Base-by-base conservation (phyloP, 2,329 filamentous ascomycete species). In the Amauroascus niger region DNA sequence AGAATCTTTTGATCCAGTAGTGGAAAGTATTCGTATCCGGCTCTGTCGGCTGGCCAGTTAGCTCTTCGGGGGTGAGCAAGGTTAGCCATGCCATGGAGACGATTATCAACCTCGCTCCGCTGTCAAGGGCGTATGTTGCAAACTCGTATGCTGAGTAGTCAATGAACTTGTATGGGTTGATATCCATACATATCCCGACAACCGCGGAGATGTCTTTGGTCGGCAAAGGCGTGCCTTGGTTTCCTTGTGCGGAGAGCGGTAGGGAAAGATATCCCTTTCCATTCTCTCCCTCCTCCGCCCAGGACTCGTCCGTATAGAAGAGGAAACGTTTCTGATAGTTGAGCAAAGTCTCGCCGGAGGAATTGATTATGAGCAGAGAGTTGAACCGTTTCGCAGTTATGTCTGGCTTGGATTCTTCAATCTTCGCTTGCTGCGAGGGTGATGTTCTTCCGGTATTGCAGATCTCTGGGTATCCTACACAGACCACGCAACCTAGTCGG, bases 221-320 rank as follows among this genome's bases (percentile, higher is more conserved):
- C 6, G 11, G 7, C 2, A 59, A 61, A 22, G 49, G 24, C 8
- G 39, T 30, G 9, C 14, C 22, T 40, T 28, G 16, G 11, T 13
- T 32, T 24, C 16, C 2, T 22, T 16, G 26, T 8, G 22, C 24
- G 32, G 47, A 43, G 22, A 55, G 13, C 4, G 62, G 64, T 4
- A 71, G 55, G n/a, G 63, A 28, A 20, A 58, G 63, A 61, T 57
- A 66, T 64, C 30, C 66, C 60, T 20, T 59, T 14, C 57, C 55
- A 49, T 57, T 58, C 56, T 56, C 55, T 2, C 77, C 77, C 68
- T 81, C 79, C 14, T 69, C 62, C 1, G 81, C 79, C 81, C 81
- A 84, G 1, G 77, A 79, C 61, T 83, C 81, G 60, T 84, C 81
- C 6, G 81, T 83, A 66, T 81, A 83, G 70, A 83, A 84, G 56